Evolutionary conservation across 177 flowering plant genomes (phyloP), one percentile per base, ranked within the genome.

Genomic region (Vitis hybrid): DNA sequence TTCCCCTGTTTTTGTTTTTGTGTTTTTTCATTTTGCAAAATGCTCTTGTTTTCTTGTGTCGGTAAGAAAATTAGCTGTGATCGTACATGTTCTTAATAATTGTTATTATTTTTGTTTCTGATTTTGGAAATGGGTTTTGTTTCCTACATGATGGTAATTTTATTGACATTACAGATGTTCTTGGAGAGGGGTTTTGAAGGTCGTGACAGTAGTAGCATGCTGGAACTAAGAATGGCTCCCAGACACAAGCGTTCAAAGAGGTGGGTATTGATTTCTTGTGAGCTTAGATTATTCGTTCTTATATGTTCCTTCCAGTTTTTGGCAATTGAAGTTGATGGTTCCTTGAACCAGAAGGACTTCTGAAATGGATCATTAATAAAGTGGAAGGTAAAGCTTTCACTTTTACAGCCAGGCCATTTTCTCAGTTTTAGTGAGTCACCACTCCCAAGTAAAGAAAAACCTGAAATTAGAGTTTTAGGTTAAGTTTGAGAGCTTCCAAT

Each of bases 201-300:
- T 55, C 64, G 68, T 60, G 78, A 62, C 50, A 80, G 66, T 11
- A 55, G 71, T 52, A 70, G 69, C 70, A 71, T 82, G 84, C 73
- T 69, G 72, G 88, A 72, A 66, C 71, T 76, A 72, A 81, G 72
- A 70, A 70, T 75, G 51, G 64, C 77, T 59, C 48, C 83, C 49
- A 74, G 65, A 61, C 94, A 89, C 82, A 82, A 81, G 72, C 91
- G 90, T 52, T 88, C 94, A 27, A 87, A 81, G 84, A 94, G 97
- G 98, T 94, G 72, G 54, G 17, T 18, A 24, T 55, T 52, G 17
- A 49, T 67, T 11, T 54, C 66, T 59, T 75, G 64, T 62, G 46
- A 63, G 3, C 13, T 70, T 24, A 17, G 35, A 70, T 72, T 52
- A 49, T 48, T 66, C n/a, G 2, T 55, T 67, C 54, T 66, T 11